phyloP scores from a whole-genome alignment of 805 yeast species.

The Candida railenensis region DNA sequence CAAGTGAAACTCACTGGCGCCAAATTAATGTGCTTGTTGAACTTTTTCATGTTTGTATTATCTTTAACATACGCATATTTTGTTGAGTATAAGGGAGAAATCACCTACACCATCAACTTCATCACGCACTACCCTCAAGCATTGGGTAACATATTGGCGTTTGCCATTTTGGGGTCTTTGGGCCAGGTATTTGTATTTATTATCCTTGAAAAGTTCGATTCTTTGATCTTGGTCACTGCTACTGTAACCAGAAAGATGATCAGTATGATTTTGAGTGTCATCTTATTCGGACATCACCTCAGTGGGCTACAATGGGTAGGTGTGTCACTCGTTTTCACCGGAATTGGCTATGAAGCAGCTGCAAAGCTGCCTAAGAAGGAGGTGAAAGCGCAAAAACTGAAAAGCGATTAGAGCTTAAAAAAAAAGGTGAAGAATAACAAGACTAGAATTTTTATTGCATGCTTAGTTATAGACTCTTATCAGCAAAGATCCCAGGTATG shows the following conservation, averaged over 20 bases:
- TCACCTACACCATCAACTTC: slow-evolving; percentile 49
- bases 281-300: slow-evolving; percentile 80
- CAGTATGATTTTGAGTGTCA: slow-evolving; percentile 87
- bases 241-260: slow-evolving; percentile 97
- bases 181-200: slow-evolving; percentile 94
- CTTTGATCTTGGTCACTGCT: slow-evolving; percentile 82
- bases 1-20: slow-evolving; percentile 67
- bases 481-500: too few relatives aligned
- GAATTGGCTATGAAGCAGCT: slow-evolving; percentile 77
- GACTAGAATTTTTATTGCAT: too few relatives aligned
- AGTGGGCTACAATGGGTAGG: slow-evolving; percentile 73
- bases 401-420: not conserved
- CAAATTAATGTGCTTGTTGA: slow-evolving; percentile 76
- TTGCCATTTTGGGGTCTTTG: slow-evolving; percentile 77
- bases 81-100: slow-evolving; percentile 45
- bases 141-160: slow-evolving; percentile 57
- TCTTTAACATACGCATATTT: slow-evolving; percentile 49
- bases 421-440: not conserved
- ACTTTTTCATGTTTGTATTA: slow-evolving; percentile 42
- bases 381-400: slow-evolving; percentile 4
- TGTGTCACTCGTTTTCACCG: slow-evolving; percentile 74
- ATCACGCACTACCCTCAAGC: slow-evolving; percentile 52
- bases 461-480: too few relatives aligned
- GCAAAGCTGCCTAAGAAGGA: slow-evolving; percentile 19
- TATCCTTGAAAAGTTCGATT: slow-evolving; percentile 81